Conservation (phyloP, 805 yeast genomes). For the Saccharomycopsis selenospora region DNA sequence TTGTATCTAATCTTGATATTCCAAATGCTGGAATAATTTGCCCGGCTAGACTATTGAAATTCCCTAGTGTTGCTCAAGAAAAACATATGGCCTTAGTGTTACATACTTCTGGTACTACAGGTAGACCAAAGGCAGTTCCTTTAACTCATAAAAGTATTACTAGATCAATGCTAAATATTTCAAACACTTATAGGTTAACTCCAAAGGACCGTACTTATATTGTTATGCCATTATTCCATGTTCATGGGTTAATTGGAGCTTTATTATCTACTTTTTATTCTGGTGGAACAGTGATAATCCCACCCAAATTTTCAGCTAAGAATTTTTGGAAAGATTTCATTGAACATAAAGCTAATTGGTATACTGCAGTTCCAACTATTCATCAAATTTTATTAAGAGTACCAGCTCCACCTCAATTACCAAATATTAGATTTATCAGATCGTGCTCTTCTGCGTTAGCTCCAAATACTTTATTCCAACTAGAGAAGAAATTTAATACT, state of each 20-base stretch:
- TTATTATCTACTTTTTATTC: conserved; percentile 52
- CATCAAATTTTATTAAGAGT: conserved; percentile 56
- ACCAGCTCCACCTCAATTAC: conserved; percentile 40
- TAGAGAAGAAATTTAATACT: conserved; percentile 51
- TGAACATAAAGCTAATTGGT: conserved; percentile 52
- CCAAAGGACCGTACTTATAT: conserved; percentile 47
- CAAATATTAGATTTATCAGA: conserved; percentile 56
- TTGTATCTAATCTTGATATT: conserved; percentile 24
- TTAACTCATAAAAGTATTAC: conserved; percentile 57
- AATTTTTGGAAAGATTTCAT: conserved; percentile 54
- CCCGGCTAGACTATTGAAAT: conserved; percentile 24
- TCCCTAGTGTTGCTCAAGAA: conserved; percentile 40
- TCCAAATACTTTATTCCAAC: conserved; percentile 50
- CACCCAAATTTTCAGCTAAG: conserved; percentile 54
- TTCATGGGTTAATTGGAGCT: conserved; percentile 67
- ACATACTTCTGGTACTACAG: conserved; percentile 74
- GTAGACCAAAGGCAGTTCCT: conserved; percentile 71
- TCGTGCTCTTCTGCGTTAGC: conserved; percentile 70
- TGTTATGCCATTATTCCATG: conserved; percentile 75
- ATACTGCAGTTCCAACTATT: conserved; percentile 72
- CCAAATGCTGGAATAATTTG: conserved; percentile 22
- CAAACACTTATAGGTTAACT: conserved; percentile 47
- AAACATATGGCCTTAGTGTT: conserved; percentile 56
- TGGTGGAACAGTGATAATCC: conserved; percentile 56
- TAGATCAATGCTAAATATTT: conserved; percentile 51